Evolutionary conservation across 306 rosid species (phyloP).

Genomic region (Quercus ilex): DNA sequence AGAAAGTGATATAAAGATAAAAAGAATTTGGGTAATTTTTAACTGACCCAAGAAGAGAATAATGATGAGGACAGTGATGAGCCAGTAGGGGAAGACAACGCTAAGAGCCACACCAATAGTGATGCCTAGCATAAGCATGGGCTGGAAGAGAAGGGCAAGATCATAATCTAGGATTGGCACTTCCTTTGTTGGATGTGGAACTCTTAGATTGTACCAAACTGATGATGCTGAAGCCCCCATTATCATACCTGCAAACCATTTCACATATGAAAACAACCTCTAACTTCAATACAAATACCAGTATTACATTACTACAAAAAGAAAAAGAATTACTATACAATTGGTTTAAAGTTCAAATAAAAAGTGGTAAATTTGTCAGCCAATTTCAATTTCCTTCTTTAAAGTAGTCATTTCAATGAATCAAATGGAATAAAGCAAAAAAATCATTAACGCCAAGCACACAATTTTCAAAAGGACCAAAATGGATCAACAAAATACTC

Average conservation of each 20-base stretch:
- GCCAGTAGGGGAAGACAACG: slow-evolving; percentile 96
- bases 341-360: neutral
- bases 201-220: slow-evolving; percentile 88
- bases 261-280: neutral
- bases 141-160: slow-evolving; percentile 83
- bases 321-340: neutral
- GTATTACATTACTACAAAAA: too few species aligned
- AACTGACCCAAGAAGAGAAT: slow-evolving; percentile 68
- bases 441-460: neutral
- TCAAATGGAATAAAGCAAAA: neutral
- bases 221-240: slow-evolving; percentile 94
- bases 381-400: too few species aligned
- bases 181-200: slow-evolving; percentile 75
- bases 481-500: neutral
- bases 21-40: neutral
- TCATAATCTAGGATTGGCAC: slow-evolving; percentile 87
- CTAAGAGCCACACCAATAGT: slow-evolving; percentile 83
- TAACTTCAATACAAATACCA: neutral
- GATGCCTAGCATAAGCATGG: slow-evolving; percentile 94
- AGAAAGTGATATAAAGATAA: neutral
- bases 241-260: slow-evolving; percentile 69
- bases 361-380: neutral
- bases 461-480: neutral
- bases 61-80: slow-evolving; percentile 80
- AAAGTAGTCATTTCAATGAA: neutral